phyloP scores from a whole-genome alignment of 2,329 filamentous ascomycete species.

The Pseudodiploospora longispora region DNA sequence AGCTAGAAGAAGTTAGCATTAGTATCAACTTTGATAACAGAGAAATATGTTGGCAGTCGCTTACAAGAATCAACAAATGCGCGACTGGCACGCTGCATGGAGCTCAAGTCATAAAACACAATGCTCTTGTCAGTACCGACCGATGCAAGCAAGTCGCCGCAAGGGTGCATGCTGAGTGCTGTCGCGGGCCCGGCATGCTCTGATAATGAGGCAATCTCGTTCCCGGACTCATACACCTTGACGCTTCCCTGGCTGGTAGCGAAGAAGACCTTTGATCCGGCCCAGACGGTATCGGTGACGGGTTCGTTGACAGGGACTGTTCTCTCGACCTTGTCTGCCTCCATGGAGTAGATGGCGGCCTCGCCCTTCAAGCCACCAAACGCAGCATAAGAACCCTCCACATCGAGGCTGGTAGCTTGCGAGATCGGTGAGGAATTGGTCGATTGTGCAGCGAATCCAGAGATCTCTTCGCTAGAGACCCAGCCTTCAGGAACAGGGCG shows the following conservation, averaged over 20 bases:
- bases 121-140: slow-evolving; percentile 90
- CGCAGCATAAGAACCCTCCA: slow-evolving; percentile 57
- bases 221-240: slow-evolving; percentile 69
- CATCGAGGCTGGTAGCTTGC: slow-evolving; percentile 40
- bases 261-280: slow-evolving; percentile 60
- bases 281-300: slow-evolving; percentile 59
- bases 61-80: slow-evolving; percentile 73
- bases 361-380: slow-evolving; percentile 68
- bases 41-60: slow-evolving; percentile 23
- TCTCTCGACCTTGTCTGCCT: slow-evolving; percentile 58
- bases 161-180: slow-evolving; percentile 72
- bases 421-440: slow-evolving; percentile 40
- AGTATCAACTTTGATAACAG: not conserved
- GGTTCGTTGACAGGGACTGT: slow-evolving; percentile 59
- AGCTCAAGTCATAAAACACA: slow-evolving; percentile 73
- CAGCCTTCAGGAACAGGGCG: slow-evolving; percentile 77
- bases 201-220: slow-evolving; percentile 60
- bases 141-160: slow-evolving; percentile 74
- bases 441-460: slow-evolving; percentile 35
- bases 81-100: slow-evolving; percentile 62
- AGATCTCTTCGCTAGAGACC: slow-evolving; percentile 67
- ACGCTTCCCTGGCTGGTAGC: slow-evolving; percentile 69
- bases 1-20: slow-evolving; percentile 37
- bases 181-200: slow-evolving; percentile 78
- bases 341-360: slow-evolving; percentile 67